Conservation (phyloP, 495 filamentous ascomycete genomes). For the Annulohypoxylon moriforme region DNA sequence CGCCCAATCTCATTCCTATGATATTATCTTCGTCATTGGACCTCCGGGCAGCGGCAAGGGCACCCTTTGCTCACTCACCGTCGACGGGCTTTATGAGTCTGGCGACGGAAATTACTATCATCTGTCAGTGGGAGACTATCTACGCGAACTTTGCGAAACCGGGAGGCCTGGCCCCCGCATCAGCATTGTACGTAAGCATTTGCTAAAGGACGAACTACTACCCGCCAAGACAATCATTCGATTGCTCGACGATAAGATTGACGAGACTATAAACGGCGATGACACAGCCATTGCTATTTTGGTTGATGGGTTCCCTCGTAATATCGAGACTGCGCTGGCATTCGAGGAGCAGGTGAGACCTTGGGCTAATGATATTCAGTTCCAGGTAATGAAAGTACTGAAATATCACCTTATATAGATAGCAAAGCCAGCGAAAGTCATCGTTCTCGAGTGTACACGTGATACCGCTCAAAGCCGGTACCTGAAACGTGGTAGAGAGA, state of each 20-base stretch:
- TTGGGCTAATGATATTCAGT: neutral
- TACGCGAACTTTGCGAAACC: constrained; percentile 40
- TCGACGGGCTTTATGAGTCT: constrained; percentile 1
- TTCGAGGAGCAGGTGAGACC: constrained; percentile 48
- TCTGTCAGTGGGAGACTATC: constrained; percentile 55
- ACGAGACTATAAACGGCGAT: neutral
- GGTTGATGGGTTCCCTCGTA: constrained; percentile 56
- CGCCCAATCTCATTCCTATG: neutral
- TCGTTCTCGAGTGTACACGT: constrained; percentile 34
- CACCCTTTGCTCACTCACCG: constrained; percentile 47
- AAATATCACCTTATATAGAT: constrained; percentile 26
- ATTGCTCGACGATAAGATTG: constrained; percentile 39
- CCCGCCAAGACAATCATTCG: constrained; percentile 41
- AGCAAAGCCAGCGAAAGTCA: constrained; percentile 29
- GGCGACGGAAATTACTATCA: constrained; percentile 51
- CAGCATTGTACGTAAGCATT: too few species aligned
- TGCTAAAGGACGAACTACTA: constrained; percentile 44
- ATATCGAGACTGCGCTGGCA: constrained; percentile 43
- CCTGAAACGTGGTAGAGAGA: constrained; percentile 22
- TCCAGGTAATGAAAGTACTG: neutral
- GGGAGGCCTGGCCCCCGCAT: constrained; percentile 12
- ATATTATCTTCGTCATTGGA: constrained; percentile 45
- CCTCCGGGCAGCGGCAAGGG: constrained; percentile 56
- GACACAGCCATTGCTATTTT: constrained; percentile 29
- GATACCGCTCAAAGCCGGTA: constrained; percentile 29